Evolutionary conservation across 345 rosid species (phyloP), one percentile per base, ranked within the genome.

Genomic region (Salix viminalis): DNA sequence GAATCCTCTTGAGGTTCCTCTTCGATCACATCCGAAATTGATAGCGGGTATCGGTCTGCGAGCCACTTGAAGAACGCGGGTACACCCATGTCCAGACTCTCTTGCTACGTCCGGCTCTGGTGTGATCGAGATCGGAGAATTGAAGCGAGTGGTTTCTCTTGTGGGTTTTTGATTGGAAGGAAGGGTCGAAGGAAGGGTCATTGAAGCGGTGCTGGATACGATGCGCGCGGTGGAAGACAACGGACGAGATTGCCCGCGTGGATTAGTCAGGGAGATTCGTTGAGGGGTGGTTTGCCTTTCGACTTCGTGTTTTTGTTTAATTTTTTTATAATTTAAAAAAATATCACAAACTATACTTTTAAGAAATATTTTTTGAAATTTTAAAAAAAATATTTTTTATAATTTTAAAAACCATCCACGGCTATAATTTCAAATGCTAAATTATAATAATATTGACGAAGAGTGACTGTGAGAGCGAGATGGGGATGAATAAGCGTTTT

Each of bases 51-150:
- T 36, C 98, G 92, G 87, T 96, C 98, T 23, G 96, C 97, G 26
- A 96, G 92, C 97, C 97, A 94, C 86, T 90, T 79, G 88, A 92
- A 94, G 75, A 96, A 96, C 75, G 98, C 97, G 4, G 99, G 99
- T 6, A 96, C 98, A 28, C 99, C 99, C 99, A 96, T 96, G 77
- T 79, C 56, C 26, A 44, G 18, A 32, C 46, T 7, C 18, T 26
- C n/a, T 28, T 56, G 11, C 41, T 14, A 23, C 46, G 52, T n/a
- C 58, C 9, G 12, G 34, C 60, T 24, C 69, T 60, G 37, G 74
- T 65, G 62, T 52, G 71, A 37, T 69, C 37, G 34, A 41, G 19
- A 37, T 54, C 72, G 46, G 28, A 64, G 41, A 24, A 15, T 18
- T 64, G 16, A 10, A n/a, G 7, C 52, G 37, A 66, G 78, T 48